Evolutionary conservation across 1,284 basidiomycete genomes (phyloP).

Genomic region (Psilocybe mexicana): DNA sequence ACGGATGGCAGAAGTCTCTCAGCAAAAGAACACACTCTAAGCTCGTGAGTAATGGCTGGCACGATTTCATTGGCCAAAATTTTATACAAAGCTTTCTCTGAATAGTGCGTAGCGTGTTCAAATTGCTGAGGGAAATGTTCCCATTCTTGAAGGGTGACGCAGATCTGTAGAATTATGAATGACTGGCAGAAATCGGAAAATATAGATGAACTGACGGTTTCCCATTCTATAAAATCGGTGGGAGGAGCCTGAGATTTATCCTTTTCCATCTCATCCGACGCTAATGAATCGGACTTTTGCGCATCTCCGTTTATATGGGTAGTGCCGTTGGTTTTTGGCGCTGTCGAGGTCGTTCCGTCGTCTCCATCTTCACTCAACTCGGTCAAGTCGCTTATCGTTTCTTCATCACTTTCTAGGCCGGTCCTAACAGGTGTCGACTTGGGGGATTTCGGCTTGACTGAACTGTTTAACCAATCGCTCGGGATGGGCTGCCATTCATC

Average conservation of each 20-base stretch:
- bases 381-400: conserved; percentile 67
- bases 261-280: conserved; percentile 8
- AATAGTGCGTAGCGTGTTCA: conserved; percentile 72
- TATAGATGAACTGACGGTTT: conserved; percentile 57
- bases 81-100: conserved; percentile 78
- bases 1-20: neutral
- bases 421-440: conserved; percentile 38
- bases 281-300: neutral
- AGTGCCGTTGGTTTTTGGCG: neutral
- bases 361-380: conserved; percentile 56
- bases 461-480: conserved; percentile 64
- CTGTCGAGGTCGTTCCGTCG: neutral
- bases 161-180: conserved; percentile 53
- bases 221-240: conserved; percentile 77
- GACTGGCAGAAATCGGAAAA: neutral
- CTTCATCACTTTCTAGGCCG: conserved; percentile 56
- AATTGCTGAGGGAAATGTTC: conserved; percentile 72
- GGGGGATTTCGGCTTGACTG: conserved; percentile 14
- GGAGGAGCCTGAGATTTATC: conserved; percentile 26
- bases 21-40: conserved; percentile 49
- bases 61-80: conserved; percentile 65
- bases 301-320: neutral
- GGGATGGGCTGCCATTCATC: conserved; percentile 80
- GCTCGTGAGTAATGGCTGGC: conserved; percentile 63
- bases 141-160: conserved; percentile 81